These are phyloP conservation scores for Saccharomyces kudriavzevii DNA, from an alignment of 805 yeast species.

Conservation along the genomic window DNA sequence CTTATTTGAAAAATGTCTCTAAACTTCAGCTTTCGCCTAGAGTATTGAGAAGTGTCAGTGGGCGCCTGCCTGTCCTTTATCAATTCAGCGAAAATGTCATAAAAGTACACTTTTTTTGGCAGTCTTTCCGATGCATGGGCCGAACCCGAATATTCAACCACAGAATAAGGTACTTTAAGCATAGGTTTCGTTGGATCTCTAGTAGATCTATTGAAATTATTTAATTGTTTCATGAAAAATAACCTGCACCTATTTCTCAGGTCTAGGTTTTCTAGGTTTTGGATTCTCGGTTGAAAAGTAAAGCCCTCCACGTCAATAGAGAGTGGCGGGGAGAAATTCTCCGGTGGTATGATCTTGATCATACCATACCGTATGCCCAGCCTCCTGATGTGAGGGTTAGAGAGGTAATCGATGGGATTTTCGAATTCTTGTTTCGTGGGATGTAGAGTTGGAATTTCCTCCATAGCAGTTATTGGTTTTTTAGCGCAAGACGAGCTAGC, in stretches of 20 bases:
- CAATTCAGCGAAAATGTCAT: slow-evolving; percentile 35
- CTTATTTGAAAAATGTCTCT: slow-evolving; percentile 2
- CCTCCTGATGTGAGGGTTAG: slow-evolving; percentile 35
- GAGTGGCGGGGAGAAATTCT: slow-evolving; percentile 42
- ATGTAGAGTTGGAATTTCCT: slow-evolving; percentile 43
- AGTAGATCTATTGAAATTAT: slow-evolving; percentile 38
- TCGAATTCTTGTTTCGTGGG: slow-evolving; percentile 49
- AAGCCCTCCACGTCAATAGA: slow-evolving; percentile 46
- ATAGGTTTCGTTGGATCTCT: slow-evolving; percentile 2
- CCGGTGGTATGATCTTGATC: slow-evolving; percentile 62
- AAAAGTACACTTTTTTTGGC: slow-evolving; percentile 22
- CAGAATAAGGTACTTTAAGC: slow-evolving; percentile 9
- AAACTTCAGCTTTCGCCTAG: not conserved
- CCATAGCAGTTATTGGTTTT: slow-evolving; percentile 7
- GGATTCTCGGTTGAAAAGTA: slow-evolving; percentile 61
- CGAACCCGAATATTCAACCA: not conserved
- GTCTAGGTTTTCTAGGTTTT: slow-evolving; percentile 56
- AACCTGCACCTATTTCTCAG: slow-evolving; percentile 53
- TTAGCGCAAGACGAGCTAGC: not conserved
- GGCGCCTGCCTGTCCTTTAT: not conserved
- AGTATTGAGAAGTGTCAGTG: not conserved
- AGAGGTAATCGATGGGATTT: slow-evolving; percentile 62
- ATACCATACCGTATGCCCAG: slow-evolving; percentile 63
- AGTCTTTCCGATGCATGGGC: not conserved
- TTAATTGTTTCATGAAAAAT: slow-evolving; percentile 54